phyloP scores from a whole-genome alignment of 176 grass and related monocot genomes.

The Olyra latifolia region DNA sequence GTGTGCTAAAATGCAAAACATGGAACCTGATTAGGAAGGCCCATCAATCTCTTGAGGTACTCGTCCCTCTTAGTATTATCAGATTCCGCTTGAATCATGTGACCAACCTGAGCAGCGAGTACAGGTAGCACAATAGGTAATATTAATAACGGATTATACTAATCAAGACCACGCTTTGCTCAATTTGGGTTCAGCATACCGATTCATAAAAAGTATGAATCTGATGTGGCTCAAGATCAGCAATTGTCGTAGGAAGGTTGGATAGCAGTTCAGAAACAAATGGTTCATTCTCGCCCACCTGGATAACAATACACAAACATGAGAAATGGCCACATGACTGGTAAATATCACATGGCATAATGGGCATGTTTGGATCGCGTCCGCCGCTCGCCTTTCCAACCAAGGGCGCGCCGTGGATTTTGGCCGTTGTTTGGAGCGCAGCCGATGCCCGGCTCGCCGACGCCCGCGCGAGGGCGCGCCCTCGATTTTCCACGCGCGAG shows the following conservation, averaged over 20 bases:
- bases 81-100: constrained; percentile 99
- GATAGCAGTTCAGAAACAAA: constrained; percentile 94
- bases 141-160: constrained; percentile 13
- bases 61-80: constrained; percentile 91
- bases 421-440: no score
- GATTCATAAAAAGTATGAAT: constrained; percentile 99
- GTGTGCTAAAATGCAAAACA: constrained; percentile 22
- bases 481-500: no score
- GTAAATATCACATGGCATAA: not conserved
- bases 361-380: no score
- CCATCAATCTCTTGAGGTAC: constrained; percentile 98
- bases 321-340: not conserved
- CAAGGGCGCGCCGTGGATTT: no score
- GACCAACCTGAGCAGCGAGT: constrained; percentile 64
- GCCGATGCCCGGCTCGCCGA: no score
- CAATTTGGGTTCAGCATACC: constrained; percentile 50
- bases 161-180: not conserved
- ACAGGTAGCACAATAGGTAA: constrained; percentile 17
- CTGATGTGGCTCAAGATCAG: constrained; percentile 95
- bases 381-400: no score
- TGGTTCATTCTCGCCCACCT: constrained; percentile 98
- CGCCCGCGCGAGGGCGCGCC: no score
- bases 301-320: constrained; percentile 33
- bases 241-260: constrained; percentile 77
- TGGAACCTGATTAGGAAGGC: constrained; percentile 91